These are phyloP conservation scores for Rosa lucieae DNA, from an alignment of 306 rosid genomes.

Conservation along the genomic window DNA sequence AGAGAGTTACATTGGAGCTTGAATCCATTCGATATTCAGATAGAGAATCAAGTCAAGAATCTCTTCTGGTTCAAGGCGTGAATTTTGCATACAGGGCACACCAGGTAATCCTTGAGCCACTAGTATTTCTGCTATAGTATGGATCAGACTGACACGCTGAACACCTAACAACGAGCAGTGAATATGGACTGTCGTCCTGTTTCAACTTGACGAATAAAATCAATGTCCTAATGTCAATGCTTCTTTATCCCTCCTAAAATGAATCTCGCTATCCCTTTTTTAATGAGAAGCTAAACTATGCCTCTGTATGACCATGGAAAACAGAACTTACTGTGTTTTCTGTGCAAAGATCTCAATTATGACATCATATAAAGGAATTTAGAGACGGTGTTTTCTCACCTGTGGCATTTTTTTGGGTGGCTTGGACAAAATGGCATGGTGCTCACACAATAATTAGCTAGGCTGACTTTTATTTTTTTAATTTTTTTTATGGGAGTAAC, in stretches of 20 bases:
- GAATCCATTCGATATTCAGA: slow-evolving; percentile 64
- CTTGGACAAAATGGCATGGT: slow-evolving; percentile 1
- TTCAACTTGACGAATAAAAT: not conserved
- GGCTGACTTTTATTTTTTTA: no score
- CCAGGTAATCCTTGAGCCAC: slow-evolving; percentile 53
- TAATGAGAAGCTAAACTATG: not conserved
- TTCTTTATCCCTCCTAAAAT: not conserved
- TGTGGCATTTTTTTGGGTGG: not conserved
- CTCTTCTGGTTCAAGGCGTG: slow-evolving; percentile 87
- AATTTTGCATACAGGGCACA: slow-evolving; percentile 84
- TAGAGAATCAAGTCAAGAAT: slow-evolving; percentile 78
- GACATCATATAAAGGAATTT: not conserved
- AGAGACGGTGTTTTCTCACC: not conserved
- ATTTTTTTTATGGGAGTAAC: no score
- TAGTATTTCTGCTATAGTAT: not conserved
- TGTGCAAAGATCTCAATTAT: not conserved
- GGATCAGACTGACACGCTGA: not conserved
- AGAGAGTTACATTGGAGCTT: slow-evolving; percentile 76
- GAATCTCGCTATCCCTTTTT: not conserved
- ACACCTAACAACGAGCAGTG: not conserved
- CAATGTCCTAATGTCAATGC: not conserved
- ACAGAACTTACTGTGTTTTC: not conserved
- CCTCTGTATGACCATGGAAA: slow-evolving; percentile 2
- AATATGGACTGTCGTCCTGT: not conserved
- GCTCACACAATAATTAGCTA: not conserved